phyloP scores from a whole-genome alignment of 768 basidiomycete genomes.

The Pisolithus microcarpus region DNA sequence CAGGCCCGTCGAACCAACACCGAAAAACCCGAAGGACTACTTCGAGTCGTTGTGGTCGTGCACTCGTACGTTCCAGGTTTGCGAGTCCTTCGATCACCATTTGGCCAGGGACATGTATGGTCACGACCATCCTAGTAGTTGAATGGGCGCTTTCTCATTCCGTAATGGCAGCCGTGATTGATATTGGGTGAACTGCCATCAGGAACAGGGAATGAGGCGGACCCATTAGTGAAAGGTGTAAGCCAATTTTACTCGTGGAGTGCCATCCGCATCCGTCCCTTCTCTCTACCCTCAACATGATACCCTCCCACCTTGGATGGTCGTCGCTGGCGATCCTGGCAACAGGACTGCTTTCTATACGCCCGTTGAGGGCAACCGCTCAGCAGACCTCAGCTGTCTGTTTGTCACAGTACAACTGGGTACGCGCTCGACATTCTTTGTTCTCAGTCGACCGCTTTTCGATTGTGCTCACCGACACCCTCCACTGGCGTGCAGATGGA shows the following conservation, averaged over 20 bases:
- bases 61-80: too few species aligned
- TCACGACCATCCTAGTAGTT: background rate
- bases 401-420: slow-evolving; percentile 20
- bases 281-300: slow-evolving; percentile 8
- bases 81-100: too few species aligned
- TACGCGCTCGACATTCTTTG: slow-evolving; percentile 4
- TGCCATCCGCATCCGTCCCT: background rate
- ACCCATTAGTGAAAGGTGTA: background rate
- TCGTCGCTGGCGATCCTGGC: slow-evolving; percentile 13
- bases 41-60: too few species aligned
- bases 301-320: slow-evolving; percentile 6
- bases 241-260: background rate
- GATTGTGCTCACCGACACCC: too few species aligned
- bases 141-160: background rate
- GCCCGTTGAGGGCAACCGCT: slow-evolving; percentile 12
- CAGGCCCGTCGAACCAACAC: too few species aligned
- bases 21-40: too few species aligned
- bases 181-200: slow-evolving; percentile 5
- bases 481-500: slow-evolving; percentile 14
- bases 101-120: too few species aligned
- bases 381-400: slow-evolving; percentile 21
- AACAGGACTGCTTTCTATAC: slow-evolving; percentile 10
- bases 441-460: background rate
- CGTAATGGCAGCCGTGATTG: background rate
- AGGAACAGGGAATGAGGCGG: slow-evolving; percentile 5